A percentile compares a stretch with the other conserved stretches of the same genome.
Conservation (phyloP, 2,329 filamentous ascomycete species). For the Sarocladiaceae sp. region DNA sequence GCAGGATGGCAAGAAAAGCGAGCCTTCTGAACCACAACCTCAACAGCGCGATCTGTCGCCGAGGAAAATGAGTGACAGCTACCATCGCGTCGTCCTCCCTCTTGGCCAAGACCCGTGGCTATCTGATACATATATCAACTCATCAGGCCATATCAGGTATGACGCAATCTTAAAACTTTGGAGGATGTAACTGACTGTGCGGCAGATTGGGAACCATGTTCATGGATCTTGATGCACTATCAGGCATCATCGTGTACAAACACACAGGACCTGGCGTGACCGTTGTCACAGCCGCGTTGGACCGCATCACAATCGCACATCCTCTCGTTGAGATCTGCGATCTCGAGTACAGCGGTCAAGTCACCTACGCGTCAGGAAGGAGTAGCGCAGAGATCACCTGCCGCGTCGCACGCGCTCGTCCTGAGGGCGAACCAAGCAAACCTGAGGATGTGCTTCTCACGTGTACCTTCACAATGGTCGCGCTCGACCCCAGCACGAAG, state of each 20-base stretch:
- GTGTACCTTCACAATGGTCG: constrained; percentile 31
- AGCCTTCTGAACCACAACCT: background rate
- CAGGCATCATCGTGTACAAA: constrained; percentile 72
- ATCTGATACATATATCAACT: constrained; percentile 73
- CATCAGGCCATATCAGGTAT: constrained; percentile 64
- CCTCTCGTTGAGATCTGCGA: constrained; percentile 75
- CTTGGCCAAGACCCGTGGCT: constrained; percentile 72
- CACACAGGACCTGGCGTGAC: constrained; percentile 53
- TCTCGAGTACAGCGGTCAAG: constrained; percentile 61
- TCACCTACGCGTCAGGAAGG: constrained; percentile 66
- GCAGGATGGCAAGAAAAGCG: constrained; percentile 17
- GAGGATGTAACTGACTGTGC: background rate
- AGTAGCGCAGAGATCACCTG: constrained; percentile 72
- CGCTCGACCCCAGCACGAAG: constrained; percentile 22
- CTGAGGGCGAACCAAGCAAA: constrained; percentile 47
- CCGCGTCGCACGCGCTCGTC: constrained; percentile 65
- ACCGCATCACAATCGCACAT: constrained; percentile 56
- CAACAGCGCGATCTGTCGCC: constrained; percentile 22
- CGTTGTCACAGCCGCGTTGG: constrained; percentile 45
- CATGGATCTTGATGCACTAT: constrained; percentile 77
- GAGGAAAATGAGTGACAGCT: constrained; percentile 26
- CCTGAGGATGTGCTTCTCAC: constrained; percentile 41
- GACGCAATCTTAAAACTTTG: background rate
- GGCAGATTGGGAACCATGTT: constrained; percentile 61
- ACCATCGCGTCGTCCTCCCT: constrained; percentile 43